A percentile compares a stretch with the other conserved stretches of the same genome.
Evolutionary conservation across 192 early-diverging fungal genomes (phyloP).

Genomic region (Phycomyces nitens): DNA sequence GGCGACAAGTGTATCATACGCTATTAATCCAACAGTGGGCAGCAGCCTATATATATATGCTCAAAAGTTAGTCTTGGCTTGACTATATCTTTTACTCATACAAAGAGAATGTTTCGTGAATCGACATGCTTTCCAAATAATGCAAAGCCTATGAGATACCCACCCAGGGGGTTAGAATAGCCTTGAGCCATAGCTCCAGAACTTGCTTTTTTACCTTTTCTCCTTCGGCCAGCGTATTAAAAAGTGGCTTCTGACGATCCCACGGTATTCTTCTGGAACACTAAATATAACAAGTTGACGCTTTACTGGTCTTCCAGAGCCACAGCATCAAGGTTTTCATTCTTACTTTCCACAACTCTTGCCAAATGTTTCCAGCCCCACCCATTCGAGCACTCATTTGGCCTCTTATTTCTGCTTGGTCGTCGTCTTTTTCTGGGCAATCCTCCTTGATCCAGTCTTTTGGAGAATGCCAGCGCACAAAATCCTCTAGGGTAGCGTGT

Average conservation of each 20-base stretch:
- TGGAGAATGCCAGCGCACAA: slow-evolving; percentile 95
- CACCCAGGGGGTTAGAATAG: too few relatives aligned
- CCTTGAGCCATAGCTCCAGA: too few relatives aligned
- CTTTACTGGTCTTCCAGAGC: too few relatives aligned
- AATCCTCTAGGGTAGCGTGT: slow-evolving; percentile 70
- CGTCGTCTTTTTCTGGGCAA: slow-evolving; percentile 17
- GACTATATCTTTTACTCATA: too few relatives aligned
- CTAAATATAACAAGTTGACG: slow-evolving; percentile 22
- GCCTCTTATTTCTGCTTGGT: slow-evolving; percentile 30
- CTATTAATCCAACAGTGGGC: slow-evolving; percentile 69
- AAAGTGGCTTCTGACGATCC: slow-evolving; percentile 70
- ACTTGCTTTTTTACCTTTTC: slow-evolving; percentile 68
- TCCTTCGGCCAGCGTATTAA: slow-evolving; percentile 72
- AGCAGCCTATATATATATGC: slow-evolving; percentile 47
- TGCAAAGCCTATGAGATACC: slow-evolving; percentile 43
- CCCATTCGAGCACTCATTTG: slow-evolving; percentile 76
- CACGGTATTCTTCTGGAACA: slow-evolving; percentile 56
- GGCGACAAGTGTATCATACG: slow-evolving; percentile 66
- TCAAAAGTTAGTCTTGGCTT: not conserved
- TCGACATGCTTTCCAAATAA: slow-evolving; percentile 59
- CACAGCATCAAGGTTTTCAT: too few relatives aligned
- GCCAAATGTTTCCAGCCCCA: slow-evolving; percentile 81
- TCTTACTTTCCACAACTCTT: slow-evolving; percentile 75
- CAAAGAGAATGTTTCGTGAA: slow-evolving; percentile 52
- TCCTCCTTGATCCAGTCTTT: slow-evolving; percentile 79